Percentiles rank a stretch among this genome's conserved stretches.
phyloP scores from a whole-genome alignment of 2,329 filamentous ascomycete species.

The Sporothrix pseudoabietina region DNA sequence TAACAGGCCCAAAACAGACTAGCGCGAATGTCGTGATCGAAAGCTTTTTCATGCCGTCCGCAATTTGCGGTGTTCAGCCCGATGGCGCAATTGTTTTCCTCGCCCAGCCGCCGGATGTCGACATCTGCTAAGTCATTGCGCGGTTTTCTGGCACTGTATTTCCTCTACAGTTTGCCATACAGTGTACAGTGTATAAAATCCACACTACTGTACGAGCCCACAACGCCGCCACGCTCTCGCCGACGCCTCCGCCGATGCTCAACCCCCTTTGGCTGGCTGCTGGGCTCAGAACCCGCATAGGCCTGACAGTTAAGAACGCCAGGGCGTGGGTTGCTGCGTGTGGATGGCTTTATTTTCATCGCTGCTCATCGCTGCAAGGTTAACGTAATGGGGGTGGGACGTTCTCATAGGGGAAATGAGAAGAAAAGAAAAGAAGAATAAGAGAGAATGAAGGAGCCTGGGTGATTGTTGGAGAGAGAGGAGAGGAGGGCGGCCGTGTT shows the following conservation, averaged over 20 bases:
- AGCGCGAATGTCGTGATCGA: conserved; percentile 46
- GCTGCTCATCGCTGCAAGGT: background rate
- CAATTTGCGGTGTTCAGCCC: conserved; percentile 22
- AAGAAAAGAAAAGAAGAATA: background rate
- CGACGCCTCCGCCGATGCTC: conserved; percentile 17
- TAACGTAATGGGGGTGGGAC: background rate
- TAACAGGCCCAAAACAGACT: conserved; percentile 33
- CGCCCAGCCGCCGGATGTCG: conserved; percentile 34
- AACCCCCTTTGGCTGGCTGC: background rate
- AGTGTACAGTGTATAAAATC: background rate
- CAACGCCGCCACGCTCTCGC: background rate
- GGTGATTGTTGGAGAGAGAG: background rate
- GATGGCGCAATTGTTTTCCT: conserved; percentile 35
- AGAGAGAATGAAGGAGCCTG: background rate
- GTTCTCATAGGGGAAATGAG: background rate
- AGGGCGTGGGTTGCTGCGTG: background rate
- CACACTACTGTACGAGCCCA: background rate
- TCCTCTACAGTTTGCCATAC: background rate
- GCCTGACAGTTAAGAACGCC: background rate
- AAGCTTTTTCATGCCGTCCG: conserved; percentile 29
- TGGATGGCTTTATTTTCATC: background rate
- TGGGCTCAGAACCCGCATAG: background rate
- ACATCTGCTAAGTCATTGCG: conserved; percentile 34
- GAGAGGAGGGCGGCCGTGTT: background rate
- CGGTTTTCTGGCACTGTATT: conserved; percentile 25